phyloP scores from a whole-genome alignment of 345 rosid species.

The Aquilaria yunnanensis region DNA sequence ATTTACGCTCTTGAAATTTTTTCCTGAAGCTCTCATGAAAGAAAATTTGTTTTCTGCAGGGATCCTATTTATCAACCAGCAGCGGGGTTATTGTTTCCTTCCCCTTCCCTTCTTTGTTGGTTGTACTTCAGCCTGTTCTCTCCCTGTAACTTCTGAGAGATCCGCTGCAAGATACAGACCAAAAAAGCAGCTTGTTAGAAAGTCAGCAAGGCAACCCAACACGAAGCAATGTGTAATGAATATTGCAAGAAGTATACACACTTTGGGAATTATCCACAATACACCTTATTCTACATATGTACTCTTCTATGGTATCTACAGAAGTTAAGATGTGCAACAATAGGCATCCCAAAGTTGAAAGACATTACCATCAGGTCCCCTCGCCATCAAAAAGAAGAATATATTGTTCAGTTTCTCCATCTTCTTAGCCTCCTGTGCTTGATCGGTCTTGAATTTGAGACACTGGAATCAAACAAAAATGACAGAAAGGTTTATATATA shows the following conservation, averaged over 20 bases:
- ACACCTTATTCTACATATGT: no score
- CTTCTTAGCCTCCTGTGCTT: conserved; percentile 96
- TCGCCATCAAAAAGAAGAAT: conserved; percentile 88
- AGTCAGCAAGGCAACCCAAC: conserved; percentile 1
- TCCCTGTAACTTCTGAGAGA: conserved; percentile 64
- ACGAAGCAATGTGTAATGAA: neutral
- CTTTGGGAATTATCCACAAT: no score
- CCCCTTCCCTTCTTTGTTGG: conserved; percentile 85
- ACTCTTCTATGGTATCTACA: no score
- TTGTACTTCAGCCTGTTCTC: conserved; percentile 68
- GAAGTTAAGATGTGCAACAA: neutral
- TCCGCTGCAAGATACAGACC: conserved; percentile 43
- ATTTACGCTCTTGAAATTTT: no score
- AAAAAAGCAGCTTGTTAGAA: conserved; percentile 8
- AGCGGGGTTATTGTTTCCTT: conserved; percentile 56
- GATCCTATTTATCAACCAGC: no score
- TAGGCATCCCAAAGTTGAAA: neutral
- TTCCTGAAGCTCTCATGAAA: no score
- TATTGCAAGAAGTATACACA: no score
- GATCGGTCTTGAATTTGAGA: conserved; percentile 97
- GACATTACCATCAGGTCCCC: conserved; percentile 81
- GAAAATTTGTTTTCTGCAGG: no score
- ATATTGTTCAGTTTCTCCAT: conserved; percentile 95
- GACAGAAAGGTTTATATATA: neutral
- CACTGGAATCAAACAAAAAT: conserved; percentile 38